Evolutionary conservation across 1,284 basidiomycete species (phyloP).

Genomic region (Thecaphora frezii): DNA sequence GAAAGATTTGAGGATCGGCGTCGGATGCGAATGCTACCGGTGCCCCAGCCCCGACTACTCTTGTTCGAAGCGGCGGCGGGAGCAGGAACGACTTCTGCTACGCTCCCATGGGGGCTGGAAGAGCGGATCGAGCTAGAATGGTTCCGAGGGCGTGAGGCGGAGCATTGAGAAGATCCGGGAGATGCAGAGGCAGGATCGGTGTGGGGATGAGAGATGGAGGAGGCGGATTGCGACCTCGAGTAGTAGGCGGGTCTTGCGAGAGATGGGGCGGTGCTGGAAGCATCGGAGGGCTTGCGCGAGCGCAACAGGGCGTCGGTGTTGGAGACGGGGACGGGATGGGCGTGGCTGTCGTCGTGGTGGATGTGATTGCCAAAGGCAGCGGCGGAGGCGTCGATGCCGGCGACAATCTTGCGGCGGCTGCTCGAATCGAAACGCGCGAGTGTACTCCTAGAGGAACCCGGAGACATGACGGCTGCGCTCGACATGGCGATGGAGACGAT

Average conservation of each 20-base stretch:
- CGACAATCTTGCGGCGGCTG: conserved; percentile 12
- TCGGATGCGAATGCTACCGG: not conserved
- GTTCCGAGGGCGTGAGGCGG: too few species aligned
- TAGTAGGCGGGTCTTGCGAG: not conserved
- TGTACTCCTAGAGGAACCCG: not conserved
- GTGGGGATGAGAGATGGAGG: not conserved
- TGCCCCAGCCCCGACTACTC: not conserved
- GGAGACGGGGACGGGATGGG: conserved; percentile 25
- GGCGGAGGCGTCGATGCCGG: conserved; percentile 19
- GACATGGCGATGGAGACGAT: not conserved
- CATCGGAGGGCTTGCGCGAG: conserved; percentile 7
- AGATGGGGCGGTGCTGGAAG: conserved; percentile 4
- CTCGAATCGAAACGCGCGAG: not conserved
- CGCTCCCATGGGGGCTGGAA: conserved; percentile 2
- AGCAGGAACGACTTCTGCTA: too few species aligned
- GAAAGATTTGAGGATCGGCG: conserved; percentile 27
- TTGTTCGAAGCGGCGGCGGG: conserved; percentile 4
- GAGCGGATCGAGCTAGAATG: conserved; percentile 11
- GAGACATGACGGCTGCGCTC: not conserved
- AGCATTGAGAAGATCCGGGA: not conserved
- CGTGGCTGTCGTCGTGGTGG: conserved; percentile 1
- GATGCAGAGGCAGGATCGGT: not conserved
- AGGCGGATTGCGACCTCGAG: not conserved
- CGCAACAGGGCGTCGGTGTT: conserved; percentile 37
- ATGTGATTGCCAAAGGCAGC: conserved; percentile 4